Base-by-base conservation (phyloP, 139 green algal species). In the Zygnema cylindricum region DNA sequence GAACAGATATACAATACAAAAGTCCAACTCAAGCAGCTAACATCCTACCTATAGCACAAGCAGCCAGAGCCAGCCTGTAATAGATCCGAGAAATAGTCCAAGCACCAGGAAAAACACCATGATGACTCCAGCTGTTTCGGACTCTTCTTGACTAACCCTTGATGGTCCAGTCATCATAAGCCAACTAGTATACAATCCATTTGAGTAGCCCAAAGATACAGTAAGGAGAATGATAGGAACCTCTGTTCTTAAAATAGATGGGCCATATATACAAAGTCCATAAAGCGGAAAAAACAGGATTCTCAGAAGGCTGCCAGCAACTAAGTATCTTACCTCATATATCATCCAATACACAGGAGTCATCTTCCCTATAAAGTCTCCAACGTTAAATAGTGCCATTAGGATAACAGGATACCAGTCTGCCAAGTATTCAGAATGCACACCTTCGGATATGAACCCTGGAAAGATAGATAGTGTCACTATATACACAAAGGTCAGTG, bases 401-500 rank as follows among this genome's bases (percentile, higher is more conserved):
- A 92, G 69, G 7, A 96, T 73, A 16, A 98, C 85, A 1, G 95
- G 91, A 90, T 98, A 98, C 96, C 96, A 98, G 77, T 90, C 86
- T 1, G 95, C 95, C 39, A 98, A 85, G 38, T 63, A 16, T 1
- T 55, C 39, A 38, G 82, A 95, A 43, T 94, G 78, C 3, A 98
- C 73, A 75, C 98, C 95, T 82, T 98, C 96, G 0, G 95, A 94
- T 39, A 98, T 85, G 22, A 98, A 94, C 0, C 96, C 96, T 0
- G 96, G 96, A 77, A 98, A 98, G 55, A 98, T 97, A 77, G 92
- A 92, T 23, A 98, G 88, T 0, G 96, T 98, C 0, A 96, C 89
- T 39, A 90, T 49, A 23, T 78, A 88, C 21, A 83, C 32, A 32
- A 91, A 22, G 11, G 39, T 38, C 39, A 82, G 39, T 1, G 79